Evolutionary conservation across 225 moss, liverwort and hornwort genomes (phyloP).

Genomic region (Ulota crispa): DNA sequence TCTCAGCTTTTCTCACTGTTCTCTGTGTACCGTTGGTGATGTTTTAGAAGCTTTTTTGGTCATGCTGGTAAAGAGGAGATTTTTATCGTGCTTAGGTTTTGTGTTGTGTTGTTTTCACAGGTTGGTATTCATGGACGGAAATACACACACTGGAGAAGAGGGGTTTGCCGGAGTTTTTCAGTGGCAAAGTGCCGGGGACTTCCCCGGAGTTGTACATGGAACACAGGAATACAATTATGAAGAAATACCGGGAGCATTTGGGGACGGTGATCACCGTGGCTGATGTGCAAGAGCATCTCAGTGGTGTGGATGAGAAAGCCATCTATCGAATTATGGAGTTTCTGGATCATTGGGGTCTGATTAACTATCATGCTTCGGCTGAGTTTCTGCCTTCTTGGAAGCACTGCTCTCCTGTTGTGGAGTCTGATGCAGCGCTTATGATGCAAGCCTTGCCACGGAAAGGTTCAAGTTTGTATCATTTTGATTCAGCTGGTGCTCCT

Average conservation of each 20-base stretch:
- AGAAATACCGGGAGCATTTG: constrained; percentile 81
- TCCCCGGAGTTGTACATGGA: constrained; percentile 71
- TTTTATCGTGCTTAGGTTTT: background rate
- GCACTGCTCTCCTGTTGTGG: constrained; percentile 45
- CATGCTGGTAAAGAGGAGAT: background rate
- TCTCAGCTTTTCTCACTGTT: background rate
- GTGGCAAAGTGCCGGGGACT: constrained; percentile 62
- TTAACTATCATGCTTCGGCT: constrained; percentile 82
- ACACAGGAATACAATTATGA: constrained; percentile 71
- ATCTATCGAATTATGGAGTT: constrained; percentile 73
- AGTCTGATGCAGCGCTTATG: constrained; percentile 56
- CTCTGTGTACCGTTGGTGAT: background rate
- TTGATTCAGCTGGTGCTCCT: constrained; percentile 60
- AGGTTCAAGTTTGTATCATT: constrained; percentile 83
- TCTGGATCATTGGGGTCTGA: constrained; percentile 97
- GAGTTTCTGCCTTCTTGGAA: constrained; percentile 66
- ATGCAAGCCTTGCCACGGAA: constrained; percentile 57
- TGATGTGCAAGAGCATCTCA: constrained; percentile 71
- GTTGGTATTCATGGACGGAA: constrained; percentile 94
- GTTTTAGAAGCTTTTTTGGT: background rate
- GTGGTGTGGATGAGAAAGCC: constrained; percentile 62
- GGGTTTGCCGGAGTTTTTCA: constrained; percentile 83
- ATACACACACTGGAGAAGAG: constrained; percentile 75
- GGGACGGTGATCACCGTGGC: constrained; percentile 55
- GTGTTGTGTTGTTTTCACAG: constrained; percentile 40